Conservation (phyloP, 768 basidiomycete genomes). For the Collybia sordida region DNA sequence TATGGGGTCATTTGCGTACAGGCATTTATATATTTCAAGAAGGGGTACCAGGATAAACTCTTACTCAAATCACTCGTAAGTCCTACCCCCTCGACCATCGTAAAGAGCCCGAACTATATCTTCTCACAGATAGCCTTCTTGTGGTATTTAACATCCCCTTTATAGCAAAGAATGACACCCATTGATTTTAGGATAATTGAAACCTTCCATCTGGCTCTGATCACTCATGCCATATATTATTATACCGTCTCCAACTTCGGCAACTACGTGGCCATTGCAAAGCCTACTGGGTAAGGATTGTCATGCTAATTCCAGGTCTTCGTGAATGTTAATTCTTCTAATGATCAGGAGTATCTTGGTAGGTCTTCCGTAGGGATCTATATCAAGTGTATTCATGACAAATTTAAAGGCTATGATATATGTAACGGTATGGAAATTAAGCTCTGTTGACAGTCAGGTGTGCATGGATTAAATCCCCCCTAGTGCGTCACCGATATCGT, state of each 20-base stretch:
- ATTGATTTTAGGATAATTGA: slow-evolving; percentile 32
- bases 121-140: neutral
- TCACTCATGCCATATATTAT: slow-evolving; percentile 33
- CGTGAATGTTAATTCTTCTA: no score
- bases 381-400: no score
- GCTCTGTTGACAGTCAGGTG: no score
- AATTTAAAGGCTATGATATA: no score
- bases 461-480: no score
- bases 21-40: slow-evolving; percentile 37
- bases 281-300: slow-evolving; percentile 25
- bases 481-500: slow-evolving; percentile 10
- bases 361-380: no score
- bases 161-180: slow-evolving; percentile 11
- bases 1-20: slow-evolving; percentile 43
- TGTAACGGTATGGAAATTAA: neutral
- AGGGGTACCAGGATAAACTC: slow-evolving; percentile 24
- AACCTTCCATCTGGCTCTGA: slow-evolving; percentile 29
- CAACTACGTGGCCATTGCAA: slow-evolving; percentile 22
- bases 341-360: no score
- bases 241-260: slow-evolving; percentile 33
- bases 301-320: no score
- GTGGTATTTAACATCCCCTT: neutral
- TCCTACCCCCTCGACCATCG: neutral
- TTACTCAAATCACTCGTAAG: slow-evolving; percentile 31
- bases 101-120: neutral